phyloP scores from a whole-genome alignment of 768 basidiomycete genomes.

The Mycena metata region DNA sequence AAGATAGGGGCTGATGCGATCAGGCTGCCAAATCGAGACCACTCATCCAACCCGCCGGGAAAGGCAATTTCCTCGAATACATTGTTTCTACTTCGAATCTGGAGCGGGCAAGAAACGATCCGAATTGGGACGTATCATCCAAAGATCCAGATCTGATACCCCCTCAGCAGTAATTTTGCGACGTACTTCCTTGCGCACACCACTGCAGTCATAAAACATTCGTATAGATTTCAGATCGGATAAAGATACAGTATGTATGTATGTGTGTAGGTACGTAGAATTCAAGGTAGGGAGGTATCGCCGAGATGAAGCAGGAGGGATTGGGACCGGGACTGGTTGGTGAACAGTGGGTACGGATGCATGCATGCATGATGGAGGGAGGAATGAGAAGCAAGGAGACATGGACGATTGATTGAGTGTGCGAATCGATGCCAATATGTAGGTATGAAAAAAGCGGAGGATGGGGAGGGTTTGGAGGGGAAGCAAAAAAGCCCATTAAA shows the following conservation, averaged over 20 bases:
- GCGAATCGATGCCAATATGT: conserved; percentile 14
- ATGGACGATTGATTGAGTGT: not conserved
- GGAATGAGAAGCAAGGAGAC: too few relatives aligned
- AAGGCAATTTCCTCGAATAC: not conserved
- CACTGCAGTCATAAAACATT: conserved; percentile 8
- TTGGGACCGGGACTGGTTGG: too few relatives aligned
- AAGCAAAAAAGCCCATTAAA: not conserved
- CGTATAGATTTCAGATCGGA: conserved; percentile 19
- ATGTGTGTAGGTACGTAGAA: conserved; percentile 13
- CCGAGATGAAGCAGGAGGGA: conserved; percentile 26
- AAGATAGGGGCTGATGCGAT: too few relatives aligned
- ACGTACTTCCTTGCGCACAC: too few relatives aligned
- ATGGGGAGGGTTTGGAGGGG: not conserved
- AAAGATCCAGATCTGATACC: not conserved
- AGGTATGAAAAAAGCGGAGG: not conserved
- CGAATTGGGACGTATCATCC: not conserved
- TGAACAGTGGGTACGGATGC: too few relatives aligned
- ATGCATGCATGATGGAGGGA: not conserved
- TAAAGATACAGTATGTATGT: conserved; percentile 32
- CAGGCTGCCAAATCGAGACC: not conserved
- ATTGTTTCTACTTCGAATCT: too few relatives aligned
- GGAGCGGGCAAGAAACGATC: not conserved
- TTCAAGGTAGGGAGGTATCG: conserved; percentile 12
- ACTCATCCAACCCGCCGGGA: not conserved
- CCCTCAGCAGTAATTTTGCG: too few relatives aligned